These are phyloP conservation scores for Leucoagaricus sp. DNA, from an alignment of 1,284 basidiomycete species.

Conservation along the genomic window DNA sequence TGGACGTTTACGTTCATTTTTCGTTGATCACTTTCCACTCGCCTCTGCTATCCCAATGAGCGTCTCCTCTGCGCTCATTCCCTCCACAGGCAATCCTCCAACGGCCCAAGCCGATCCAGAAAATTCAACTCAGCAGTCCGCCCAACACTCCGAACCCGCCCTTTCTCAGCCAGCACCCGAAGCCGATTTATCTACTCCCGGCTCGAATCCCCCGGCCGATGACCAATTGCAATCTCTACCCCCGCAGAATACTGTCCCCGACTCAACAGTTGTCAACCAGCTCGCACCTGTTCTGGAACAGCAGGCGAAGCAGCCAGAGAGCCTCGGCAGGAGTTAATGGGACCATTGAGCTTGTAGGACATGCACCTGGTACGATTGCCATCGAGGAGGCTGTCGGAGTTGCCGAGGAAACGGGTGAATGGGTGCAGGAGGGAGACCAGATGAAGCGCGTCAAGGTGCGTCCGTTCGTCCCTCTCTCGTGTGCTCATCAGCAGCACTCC, in stretches of 20 bases:
- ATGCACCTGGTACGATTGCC: slow-evolving; percentile 33
- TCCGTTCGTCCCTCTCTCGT: slow-evolving; percentile 12
- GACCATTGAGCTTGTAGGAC: slow-evolving; percentile 42
- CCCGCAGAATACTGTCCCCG: not conserved
- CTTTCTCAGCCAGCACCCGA: slow-evolving; percentile 3
- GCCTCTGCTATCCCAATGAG: slow-evolving; percentile 3
- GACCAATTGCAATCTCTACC: not conserved
- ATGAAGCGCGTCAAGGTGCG: slow-evolving; percentile 54
- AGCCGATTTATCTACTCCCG: not conserved
- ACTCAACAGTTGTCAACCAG: not conserved
- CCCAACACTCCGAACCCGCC: not conserved
- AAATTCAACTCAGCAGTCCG: not conserved
- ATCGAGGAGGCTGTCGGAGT: slow-evolving; percentile 25
- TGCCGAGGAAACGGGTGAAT: slow-evolving; percentile 35
- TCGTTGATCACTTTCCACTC: slow-evolving; percentile 12
- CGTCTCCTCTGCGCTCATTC: slow-evolving; percentile 8
- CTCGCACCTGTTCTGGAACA: not conserved
- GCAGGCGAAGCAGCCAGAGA: not conserved
- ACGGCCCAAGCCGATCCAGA: not conserved
- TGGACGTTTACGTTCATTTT: slow-evolving; percentile 16
- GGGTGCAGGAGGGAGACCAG: slow-evolving; percentile 42
- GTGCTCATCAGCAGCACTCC: slow-evolving; percentile 10
- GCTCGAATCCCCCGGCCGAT: not conserved
- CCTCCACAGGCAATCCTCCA: not conserved
- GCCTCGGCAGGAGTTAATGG: slow-evolving; percentile 27